A percentile compares a stretch with the other conserved stretches of the same genome.
phyloP scores from a whole-genome alignment of 2,329 filamentous ascomycete species.

The Fusarium mexicanum region DNA sequence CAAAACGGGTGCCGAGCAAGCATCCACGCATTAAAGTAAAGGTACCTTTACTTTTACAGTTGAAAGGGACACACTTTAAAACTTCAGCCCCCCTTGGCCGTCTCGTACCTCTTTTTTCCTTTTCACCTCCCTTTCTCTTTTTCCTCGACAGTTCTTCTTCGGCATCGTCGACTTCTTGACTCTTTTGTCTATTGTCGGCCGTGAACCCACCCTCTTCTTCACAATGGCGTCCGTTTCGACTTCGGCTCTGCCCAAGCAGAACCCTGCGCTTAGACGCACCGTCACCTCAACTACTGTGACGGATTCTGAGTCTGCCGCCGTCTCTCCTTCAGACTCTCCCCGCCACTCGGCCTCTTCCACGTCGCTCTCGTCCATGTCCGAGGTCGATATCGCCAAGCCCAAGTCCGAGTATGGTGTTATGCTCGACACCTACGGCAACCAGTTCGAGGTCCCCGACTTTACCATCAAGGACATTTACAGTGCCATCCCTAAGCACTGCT shows the following conservation, averaged over 20 bases:
- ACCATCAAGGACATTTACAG: conserved; percentile 98
- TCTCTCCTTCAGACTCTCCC: conserved; percentile 69
- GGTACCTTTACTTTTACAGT: not conserved
- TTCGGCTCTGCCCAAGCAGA: conserved; percentile 53
- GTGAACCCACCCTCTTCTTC: conserved; percentile 6
- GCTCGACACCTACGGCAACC: conserved; percentile 92
- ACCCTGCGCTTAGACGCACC: conserved; percentile 60
- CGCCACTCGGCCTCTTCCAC: conserved; percentile 80
- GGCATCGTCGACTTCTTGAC: conserved; percentile 38
- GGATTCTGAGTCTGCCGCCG: conserved; percentile 63
- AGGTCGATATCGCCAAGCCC: conserved; percentile 59
- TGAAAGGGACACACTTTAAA: conserved; percentile 28
- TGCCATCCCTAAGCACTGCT: conserved; percentile 98
- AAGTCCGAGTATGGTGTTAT: conserved; percentile 68
- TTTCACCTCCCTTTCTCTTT: conserved; percentile 4
- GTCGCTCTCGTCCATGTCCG: conserved; percentile 89
- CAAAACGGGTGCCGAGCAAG: conserved; percentile 41
- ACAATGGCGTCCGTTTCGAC: conserved; percentile 59
- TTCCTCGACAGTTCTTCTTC: conserved; percentile 12
- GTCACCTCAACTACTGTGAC: conserved; percentile 59
- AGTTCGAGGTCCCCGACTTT: conserved; percentile 93
- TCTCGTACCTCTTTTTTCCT: not conserved
- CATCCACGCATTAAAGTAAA: conserved; percentile 3
- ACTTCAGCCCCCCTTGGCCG: conserved; percentile 31
- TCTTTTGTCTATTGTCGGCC: conserved; percentile 29